These are phyloP conservation scores for Penicillium sp. DNA, from an alignment of 2,329 filamentous ascomycete genomes.

Conservation along the genomic window DNA sequence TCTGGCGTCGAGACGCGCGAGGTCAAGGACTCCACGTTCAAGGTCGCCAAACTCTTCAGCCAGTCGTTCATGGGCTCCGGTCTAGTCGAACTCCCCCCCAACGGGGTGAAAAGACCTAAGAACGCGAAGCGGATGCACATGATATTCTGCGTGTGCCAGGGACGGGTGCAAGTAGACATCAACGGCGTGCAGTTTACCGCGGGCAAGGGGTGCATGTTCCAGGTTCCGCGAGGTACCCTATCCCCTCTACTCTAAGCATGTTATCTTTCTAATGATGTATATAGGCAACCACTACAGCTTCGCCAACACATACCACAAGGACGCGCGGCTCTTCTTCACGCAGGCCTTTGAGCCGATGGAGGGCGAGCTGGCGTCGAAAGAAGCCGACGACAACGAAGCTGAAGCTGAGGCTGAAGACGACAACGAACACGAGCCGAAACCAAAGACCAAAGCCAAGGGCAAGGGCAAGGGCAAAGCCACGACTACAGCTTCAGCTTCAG, in stretches of 20 bases:
- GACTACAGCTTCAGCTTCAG: too few relatives aligned
- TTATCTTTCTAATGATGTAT: not conserved
- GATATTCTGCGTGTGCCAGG: slow-evolving; percentile 85
- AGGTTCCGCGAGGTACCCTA: slow-evolving; percentile 78
- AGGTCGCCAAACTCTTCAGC: slow-evolving; percentile 82
- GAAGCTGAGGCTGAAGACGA: not conserved
- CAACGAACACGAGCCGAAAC: not conserved
- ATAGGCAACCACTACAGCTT: slow-evolving; percentile 88
- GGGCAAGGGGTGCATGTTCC: slow-evolving; percentile 83
- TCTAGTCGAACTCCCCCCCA: slow-evolving; percentile 80
- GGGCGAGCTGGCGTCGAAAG: slow-evolving; percentile 19
- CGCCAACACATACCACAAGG: slow-evolving; percentile 67
- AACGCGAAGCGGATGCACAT: slow-evolving; percentile 96
- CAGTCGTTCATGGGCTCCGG: slow-evolving; percentile 85
- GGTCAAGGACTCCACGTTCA: slow-evolving; percentile 67
- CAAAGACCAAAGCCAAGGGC: not conserved
- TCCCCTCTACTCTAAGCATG: not conserved
- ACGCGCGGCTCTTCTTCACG: slow-evolving; percentile 83
- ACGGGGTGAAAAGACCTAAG: slow-evolving; percentile 80
- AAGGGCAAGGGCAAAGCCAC: not conserved
- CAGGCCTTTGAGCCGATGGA: slow-evolving; percentile 67
- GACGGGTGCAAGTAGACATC: slow-evolving; percentile 73
- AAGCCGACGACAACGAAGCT: slow-evolving; percentile 25
- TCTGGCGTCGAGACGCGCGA: slow-evolving; percentile 55
- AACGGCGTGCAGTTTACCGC: slow-evolving; percentile 64